Evolutionary conservation across 768 basidiomycete genomes (phyloP).

Genomic region (Auriscalpium microsporum): DNA sequence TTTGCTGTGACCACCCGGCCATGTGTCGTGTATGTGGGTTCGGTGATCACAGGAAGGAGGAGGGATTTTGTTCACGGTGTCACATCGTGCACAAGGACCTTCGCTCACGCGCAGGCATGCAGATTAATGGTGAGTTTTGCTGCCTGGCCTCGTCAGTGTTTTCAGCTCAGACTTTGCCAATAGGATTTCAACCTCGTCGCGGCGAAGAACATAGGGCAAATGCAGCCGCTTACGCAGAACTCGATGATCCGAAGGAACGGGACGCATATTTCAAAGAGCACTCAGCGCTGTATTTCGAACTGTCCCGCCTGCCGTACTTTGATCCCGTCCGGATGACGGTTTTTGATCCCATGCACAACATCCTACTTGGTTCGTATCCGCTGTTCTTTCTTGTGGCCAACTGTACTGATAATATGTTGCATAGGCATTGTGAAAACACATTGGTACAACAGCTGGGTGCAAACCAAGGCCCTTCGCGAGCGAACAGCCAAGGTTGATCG

Average conservation of each 20-base stretch:
- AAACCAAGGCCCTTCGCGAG: neutral
- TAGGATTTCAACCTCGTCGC: neutral
- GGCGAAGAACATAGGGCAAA: neutral
- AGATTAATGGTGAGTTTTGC: neutral
- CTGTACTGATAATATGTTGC: neutral
- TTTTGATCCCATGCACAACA: constrained; percentile 15
- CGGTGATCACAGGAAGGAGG: constrained; percentile 5
- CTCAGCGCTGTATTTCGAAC: constrained; percentile 8
- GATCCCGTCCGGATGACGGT: constrained; percentile 8
- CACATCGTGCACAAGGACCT: constrained; percentile 2
- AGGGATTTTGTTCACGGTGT: constrained; percentile 7
- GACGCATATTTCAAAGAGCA: neutral
- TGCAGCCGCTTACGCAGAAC: neutral
- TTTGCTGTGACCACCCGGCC: constrained; percentile 12
- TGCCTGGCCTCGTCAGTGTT: neutral
- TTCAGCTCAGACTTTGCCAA: neutral
- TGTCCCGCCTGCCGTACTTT: constrained; percentile 11
- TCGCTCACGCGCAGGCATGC: too few species aligned
- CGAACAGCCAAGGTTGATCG: neutral
- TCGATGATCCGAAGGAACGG: neutral
- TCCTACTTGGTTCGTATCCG: constrained; percentile 4
- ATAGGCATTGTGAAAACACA: constrained; percentile 21
- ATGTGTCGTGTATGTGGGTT: constrained; percentile 13
- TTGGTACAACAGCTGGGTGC: constrained; percentile 19
- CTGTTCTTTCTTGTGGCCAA: neutral